These are phyloP conservation scores for Prunus salicina DNA, from an alignment of 306 rosid species.

Conservation along the genomic window DNA sequence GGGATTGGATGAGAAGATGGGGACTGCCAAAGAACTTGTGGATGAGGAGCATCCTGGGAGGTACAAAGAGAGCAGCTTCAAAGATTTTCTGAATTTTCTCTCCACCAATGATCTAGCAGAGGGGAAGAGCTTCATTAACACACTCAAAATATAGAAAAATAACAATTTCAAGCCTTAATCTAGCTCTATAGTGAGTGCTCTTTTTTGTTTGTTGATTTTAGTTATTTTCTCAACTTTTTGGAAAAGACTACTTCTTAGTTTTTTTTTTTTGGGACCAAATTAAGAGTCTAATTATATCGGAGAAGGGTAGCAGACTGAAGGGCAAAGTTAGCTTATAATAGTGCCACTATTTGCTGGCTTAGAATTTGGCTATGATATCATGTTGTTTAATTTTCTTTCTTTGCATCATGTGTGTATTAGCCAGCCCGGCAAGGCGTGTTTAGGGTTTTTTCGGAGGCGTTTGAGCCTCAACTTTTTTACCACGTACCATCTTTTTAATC, in stretches of 20 bases:
- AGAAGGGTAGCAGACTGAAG: not conserved
- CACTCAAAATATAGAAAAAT: conserved; percentile 31
- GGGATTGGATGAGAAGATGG: conserved; percentile 41
- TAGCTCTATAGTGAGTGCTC: not conserved
- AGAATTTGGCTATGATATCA: no score
- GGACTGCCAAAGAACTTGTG: conserved; percentile 36
- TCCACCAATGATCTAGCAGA: conserved; percentile 35
- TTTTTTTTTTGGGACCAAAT: not conserved
- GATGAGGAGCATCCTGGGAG: conserved; percentile 19
- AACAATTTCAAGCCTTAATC: not conserved
- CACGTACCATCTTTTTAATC: no score
- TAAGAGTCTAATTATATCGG: not conserved
- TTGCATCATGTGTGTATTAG: not conserved
- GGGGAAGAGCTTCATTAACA: conserved; percentile 47
- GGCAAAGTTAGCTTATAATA: not conserved
- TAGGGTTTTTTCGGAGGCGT: no score
- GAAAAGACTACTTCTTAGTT: not conserved
- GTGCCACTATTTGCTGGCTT: not conserved
- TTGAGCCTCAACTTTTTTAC: no score
- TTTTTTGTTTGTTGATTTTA: not conserved
- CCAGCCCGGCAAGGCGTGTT: no score
- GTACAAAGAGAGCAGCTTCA: conserved; percentile 40
- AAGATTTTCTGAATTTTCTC: conserved; percentile 52
- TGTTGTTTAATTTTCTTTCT: no score
- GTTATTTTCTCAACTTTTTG: not conserved